Conservation (phyloP, 2,329 filamentous ascomycete genomes). For the Talaromyces sp. region DNA sequence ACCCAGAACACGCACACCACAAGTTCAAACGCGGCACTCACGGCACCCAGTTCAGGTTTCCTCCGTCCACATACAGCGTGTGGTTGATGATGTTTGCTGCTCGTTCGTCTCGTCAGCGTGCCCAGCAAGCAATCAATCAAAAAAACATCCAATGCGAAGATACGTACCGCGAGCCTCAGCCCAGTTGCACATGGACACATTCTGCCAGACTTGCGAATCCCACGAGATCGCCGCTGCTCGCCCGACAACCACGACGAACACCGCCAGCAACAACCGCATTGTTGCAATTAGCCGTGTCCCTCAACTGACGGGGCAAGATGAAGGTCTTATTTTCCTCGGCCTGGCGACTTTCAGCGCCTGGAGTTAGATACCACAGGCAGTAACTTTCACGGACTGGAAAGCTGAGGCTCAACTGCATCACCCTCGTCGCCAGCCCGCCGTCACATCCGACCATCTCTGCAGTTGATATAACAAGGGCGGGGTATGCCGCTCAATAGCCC, state of each 20-base stretch:
- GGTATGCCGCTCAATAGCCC: background rate
- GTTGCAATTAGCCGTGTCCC: background rate
- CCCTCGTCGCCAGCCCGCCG: background rate
- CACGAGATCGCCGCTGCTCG: background rate
- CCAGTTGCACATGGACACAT: constrained; percentile 59
- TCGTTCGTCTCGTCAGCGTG: background rate
- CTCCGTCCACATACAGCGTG: constrained; percentile 61
- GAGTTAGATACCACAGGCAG: background rate
- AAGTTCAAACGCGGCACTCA: constrained; percentile 11
- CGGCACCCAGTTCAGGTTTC: constrained; percentile 49
- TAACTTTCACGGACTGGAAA: too few species aligned
- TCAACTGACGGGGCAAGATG: background rate
- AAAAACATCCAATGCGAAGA: too few species aligned
- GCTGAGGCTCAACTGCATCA: background rate
- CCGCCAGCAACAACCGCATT: background rate
- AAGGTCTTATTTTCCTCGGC: background rate
- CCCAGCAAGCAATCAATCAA: too few species aligned
- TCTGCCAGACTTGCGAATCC: constrained; percentile 41
- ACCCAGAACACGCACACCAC: background rate
- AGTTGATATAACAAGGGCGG: background rate
- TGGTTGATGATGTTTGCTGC: constrained; percentile 55
- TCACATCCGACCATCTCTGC: background rate
- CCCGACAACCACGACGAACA: background rate
- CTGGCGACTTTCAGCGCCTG: background rate
- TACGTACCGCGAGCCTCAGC: constrained; percentile 32